Base-by-base conservation (phyloP, 176 grass and related monocot species). In the Triticum dicoccoides region DNA sequence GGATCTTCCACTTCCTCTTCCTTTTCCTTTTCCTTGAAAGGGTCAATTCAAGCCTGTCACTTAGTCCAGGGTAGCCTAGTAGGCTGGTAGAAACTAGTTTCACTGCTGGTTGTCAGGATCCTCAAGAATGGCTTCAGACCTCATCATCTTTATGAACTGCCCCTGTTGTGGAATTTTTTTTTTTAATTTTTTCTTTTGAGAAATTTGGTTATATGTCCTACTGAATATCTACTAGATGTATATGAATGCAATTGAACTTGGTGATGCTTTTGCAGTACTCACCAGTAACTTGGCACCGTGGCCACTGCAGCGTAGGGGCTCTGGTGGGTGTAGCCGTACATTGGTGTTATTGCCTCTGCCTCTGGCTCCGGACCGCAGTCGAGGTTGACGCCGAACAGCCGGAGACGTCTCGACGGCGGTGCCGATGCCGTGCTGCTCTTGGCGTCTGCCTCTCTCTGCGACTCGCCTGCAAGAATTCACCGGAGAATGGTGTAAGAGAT, bases 331-430 rank as follows among this genome's bases (percentile, higher is more conserved):
- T 85, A 80, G 38, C 89, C 82, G 78, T 90, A 94, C 75, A 86
- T 89, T 80, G 85, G 79, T 58, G 82, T 77, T 34, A 54, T 69
- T 41, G 90, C 52, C 73, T 92, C 89, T 30, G 89, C 73, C 83
- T 88, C 89, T 24, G 84, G 85, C 29, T 86, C 90, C 5, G 93
- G 89, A 5, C 84, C 89, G 77, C 91, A 98, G 65, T 98, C 93
- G 39, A 98, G 82, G 89, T 98, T 93, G 61, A 98, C 95, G 49
- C 95, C 95, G 71, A 98, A 98, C 71, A 98, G 89, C 77, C 95
- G 86, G 61, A 98, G 89, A 78, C 87, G 81, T 84, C 88, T 95
- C 52, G 91, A 77, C 32, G 90, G 62, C 32, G 82, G 84, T 4
- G 69, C 82, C 5, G 85, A 83, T 17, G 86, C 80, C 3, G 84